Conservation (phyloP, 2,329 filamentous ascomycete species). For the Scedosporium aurantiacum region DNA sequence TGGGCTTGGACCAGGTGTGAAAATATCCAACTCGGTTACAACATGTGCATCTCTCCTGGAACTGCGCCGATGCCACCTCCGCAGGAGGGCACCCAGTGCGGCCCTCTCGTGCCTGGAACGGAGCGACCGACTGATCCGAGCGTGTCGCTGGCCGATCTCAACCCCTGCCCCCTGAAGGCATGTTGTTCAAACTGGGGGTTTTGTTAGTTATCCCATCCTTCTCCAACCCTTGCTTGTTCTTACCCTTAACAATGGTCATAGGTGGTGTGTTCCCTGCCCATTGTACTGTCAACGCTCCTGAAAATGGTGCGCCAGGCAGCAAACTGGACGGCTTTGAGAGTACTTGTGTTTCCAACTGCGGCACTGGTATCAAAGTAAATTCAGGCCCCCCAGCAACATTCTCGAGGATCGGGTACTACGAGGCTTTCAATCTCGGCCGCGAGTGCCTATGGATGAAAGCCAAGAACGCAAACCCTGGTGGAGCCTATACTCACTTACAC, state of each 20-base stretch:
- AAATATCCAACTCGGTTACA: constrained; percentile 1
- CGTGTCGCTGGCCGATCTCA: constrained; percentile 3
- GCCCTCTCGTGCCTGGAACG: constrained; percentile 4
- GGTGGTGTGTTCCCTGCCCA: background rate
- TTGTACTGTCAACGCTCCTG: background rate
- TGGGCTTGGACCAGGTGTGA: constrained; percentile 6
- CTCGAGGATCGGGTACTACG: constrained; percentile 16
- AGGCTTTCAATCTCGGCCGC: constrained; percentile 17
- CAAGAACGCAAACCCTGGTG: constrained; percentile 8
- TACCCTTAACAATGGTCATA: too few relatives aligned
- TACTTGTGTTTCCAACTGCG: constrained; percentile 14
- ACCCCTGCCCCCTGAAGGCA: constrained; percentile 7
- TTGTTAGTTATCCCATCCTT: background rate
- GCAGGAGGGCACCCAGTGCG: constrained; percentile 1
- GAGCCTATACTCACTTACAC: constrained; percentile 17
- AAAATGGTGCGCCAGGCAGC: background rate
- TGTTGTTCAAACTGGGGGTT: constrained; percentile 8
- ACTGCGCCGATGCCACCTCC: constrained; percentile 5
- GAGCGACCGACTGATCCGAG: background rate
- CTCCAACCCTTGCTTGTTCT: too few relatives aligned
- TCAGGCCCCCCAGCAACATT: constrained; percentile 4
- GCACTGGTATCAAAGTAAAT: constrained; percentile 9
- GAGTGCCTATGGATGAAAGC: constrained; percentile 16
- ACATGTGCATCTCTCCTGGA: constrained; percentile 5
- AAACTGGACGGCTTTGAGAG: background rate